Evolutionary conservation across 2,329 filamentous ascomycete species (phyloP).

Genomic region (Penicillium sp.): DNA sequence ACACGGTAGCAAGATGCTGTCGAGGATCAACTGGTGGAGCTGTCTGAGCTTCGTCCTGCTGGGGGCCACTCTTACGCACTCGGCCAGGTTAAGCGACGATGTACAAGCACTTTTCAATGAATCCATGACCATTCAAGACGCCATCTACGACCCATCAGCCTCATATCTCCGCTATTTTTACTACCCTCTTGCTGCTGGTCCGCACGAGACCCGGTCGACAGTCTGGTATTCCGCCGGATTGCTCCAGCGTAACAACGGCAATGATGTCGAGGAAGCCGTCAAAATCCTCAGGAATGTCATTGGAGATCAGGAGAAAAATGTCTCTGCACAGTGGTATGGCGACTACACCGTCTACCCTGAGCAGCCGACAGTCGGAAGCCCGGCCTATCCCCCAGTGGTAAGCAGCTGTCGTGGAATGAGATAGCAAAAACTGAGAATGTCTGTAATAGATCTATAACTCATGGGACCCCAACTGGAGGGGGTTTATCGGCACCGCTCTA

Average conservation of each 20-base stretch:
- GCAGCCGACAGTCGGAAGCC: constrained; percentile 60
- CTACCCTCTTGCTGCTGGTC: constrained; percentile 40
- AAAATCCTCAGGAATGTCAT: constrained; percentile 59
- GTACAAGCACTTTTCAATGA: constrained; percentile 51
- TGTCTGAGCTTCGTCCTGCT: constrained; percentile 2
- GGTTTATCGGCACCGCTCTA: constrained; percentile 65
- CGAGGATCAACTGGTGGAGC: background rate
- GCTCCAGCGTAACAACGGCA: constrained; percentile 58
- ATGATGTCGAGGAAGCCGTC: constrained; percentile 57
- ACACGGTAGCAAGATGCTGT: background rate
- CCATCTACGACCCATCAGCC: constrained; percentile 57
- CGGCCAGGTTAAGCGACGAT: constrained; percentile 20
- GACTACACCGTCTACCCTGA: constrained; percentile 44
- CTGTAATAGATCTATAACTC: constrained; percentile 55
- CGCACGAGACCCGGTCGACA: constrained; percentile 62
- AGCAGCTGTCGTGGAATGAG: background rate
- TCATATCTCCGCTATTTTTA: constrained; percentile 60
- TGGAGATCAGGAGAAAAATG: constrained; percentile 47
- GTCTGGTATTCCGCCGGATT: constrained; percentile 66
- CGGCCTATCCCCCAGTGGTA: constrained; percentile 51
- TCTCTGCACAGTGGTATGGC: constrained; percentile 59
- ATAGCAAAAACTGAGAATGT: background rate
- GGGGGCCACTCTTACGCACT: constrained; percentile 4
- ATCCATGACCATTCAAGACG: constrained; percentile 62
- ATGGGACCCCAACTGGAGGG: constrained; percentile 70